Evolutionary conservation across 1,139 yeast species (phyloP).

Genomic region (Groenewaldozyma auringiensis): DNA sequence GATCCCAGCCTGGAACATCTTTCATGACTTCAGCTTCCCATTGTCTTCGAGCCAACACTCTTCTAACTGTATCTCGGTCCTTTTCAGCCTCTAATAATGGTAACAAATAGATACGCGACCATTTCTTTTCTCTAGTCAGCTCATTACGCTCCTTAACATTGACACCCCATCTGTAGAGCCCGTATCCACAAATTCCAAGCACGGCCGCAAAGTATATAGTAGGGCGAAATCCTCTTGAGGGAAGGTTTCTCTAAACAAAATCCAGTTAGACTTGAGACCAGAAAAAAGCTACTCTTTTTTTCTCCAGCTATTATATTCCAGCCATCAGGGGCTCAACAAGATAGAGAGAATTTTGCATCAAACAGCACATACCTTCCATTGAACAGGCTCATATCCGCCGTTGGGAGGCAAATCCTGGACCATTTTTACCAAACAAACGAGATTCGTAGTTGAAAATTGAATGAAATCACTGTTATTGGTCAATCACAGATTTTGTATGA

Average conservation of each 20-base stretch:
- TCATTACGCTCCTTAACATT: constrained; percentile 74
- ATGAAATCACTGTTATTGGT: not conserved
- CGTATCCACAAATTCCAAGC: constrained; percentile 58
- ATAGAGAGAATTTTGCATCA: too few species aligned
- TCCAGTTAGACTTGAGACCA: too few species aligned
- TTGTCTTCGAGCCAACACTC: constrained; percentile 57
- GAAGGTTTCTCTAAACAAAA: constrained; percentile 59
- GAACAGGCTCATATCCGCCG: constrained; percentile 80
- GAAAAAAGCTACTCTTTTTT: too few species aligned
- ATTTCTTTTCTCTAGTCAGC: constrained; percentile 63
- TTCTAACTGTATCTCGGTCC: constrained; percentile 71
- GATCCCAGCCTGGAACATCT: constrained; percentile 52
- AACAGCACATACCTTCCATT: constrained; percentile 53
- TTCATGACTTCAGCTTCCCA: constrained; percentile 53
- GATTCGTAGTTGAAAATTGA: not conserved
- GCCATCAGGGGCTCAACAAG: too few species aligned
- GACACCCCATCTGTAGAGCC: constrained; percentile 57
- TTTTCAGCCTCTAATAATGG: constrained; percentile 77
- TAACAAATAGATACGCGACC: constrained; percentile 68
- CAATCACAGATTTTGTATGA: too few species aligned
- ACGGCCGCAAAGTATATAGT: constrained; percentile 60
- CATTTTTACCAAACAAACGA: too few species aligned
- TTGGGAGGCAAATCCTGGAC: constrained; percentile 80
- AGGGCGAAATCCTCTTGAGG: constrained; percentile 80
- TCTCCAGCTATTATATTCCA: too few species aligned